Evolutionary conservation across 495 filamentous ascomycete species (phyloP).

Genomic region (Tuber calosporum): DNA sequence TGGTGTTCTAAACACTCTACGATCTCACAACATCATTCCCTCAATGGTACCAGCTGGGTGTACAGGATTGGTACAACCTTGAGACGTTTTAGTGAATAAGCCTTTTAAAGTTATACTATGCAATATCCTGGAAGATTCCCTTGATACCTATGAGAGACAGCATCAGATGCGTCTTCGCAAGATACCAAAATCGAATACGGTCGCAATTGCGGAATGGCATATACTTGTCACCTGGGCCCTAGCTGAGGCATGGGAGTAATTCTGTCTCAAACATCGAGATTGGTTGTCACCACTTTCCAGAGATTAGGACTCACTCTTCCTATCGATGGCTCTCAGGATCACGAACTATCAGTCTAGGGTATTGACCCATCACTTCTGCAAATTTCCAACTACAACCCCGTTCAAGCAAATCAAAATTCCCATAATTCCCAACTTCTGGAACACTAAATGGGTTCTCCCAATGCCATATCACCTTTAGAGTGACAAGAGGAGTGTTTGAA

Average conservation of each 20-base stretch:
- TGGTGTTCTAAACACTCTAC: constrained; percentile 7
- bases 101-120: constrained; percentile 11
- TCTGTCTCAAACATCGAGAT: constrained; percentile 7
- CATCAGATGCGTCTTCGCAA: background rate
- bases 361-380: background rate
- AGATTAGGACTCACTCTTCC: constrained; percentile 15
- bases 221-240: constrained; percentile 9
- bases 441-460: no score
- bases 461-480: no score
- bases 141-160: constrained; percentile 11
- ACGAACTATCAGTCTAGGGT: constrained; percentile 13
- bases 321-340: constrained; percentile 15
- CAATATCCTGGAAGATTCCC: constrained; percentile 4
- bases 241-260: constrained; percentile 11
- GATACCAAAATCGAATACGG: background rate
- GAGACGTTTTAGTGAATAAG: constrained; percentile 21
- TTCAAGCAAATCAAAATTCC: background rate
- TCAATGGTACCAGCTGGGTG: no score
- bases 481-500: no score
- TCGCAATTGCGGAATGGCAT: constrained; percentile 1
- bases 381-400: constrained; percentile 6
- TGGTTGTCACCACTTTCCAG: constrained; percentile 5
- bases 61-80: constrained; percentile 13
- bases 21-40: constrained; percentile 8
- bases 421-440: no score